Evolutionary conservation across 1,284 basidiomycete genomes (phyloP).

Genomic region (Rhodotorula sp.): DNA sequence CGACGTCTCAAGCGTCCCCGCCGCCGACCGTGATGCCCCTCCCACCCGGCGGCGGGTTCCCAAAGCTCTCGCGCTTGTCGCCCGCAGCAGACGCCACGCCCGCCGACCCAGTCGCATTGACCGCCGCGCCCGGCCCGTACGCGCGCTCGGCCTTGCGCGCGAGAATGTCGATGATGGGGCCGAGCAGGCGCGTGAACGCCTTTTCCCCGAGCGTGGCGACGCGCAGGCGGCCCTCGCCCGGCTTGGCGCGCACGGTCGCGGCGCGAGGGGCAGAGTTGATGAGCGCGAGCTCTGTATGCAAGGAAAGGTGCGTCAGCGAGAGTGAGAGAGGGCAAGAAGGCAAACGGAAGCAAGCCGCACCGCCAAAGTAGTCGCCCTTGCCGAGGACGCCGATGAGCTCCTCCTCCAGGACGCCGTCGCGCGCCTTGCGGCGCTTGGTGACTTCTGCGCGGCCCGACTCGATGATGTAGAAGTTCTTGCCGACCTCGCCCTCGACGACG

Average conservation of each 20-base stretch:
- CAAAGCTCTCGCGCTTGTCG: conserved; percentile 27
- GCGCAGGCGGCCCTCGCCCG: conserved; percentile 62
- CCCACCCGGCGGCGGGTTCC: conserved; percentile 5
- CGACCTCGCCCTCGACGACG: conserved; percentile 87
- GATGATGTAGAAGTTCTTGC: conserved; percentile 96
- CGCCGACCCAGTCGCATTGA: not conserved
- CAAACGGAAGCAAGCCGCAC: conserved; percentile 56
- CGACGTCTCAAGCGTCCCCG: not conserved
- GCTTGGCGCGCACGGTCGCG: conserved; percentile 83
- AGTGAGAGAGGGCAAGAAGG: too few relatives aligned
- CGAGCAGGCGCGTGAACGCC: conserved; percentile 90
- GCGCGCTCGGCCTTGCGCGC: conserved; percentile 37
- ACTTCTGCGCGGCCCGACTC: conserved; percentile 89
- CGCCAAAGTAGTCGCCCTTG: conserved; percentile 98
- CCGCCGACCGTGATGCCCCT: conserved; percentile 21
- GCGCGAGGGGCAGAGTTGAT: conserved; percentile 83
- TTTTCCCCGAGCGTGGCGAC: conserved; percentile 91
- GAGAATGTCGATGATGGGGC: conserved; percentile 82
- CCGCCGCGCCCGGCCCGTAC: conserved; percentile 30
- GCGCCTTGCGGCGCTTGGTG: conserved; percentile 65
- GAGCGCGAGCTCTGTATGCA: conserved; percentile 83
- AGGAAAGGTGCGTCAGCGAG: too few relatives aligned
- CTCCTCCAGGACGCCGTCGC: conserved; percentile 56
- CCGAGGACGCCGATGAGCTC: conserved; percentile 74
- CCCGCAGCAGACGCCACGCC: conserved; percentile 7